Conservation (phyloP, 768 basidiomycete genomes). For the Leucocoprinus leucothites region DNA sequence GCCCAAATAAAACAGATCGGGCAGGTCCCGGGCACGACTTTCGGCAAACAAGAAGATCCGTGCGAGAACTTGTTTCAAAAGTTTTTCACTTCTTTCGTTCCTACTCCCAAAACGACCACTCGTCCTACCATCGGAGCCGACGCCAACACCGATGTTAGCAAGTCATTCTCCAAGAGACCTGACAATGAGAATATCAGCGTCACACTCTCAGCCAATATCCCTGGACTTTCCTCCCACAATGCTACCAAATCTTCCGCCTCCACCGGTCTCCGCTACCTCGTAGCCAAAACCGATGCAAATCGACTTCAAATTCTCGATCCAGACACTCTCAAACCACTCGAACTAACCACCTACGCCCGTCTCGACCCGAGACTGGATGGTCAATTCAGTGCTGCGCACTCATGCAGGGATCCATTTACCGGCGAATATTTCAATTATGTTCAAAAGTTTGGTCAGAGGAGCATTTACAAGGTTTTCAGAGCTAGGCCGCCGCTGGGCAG, state of each 20-base stretch:
- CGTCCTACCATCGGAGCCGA: background rate
- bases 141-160: too few species aligned
- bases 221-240: slow-evolving; percentile 5
- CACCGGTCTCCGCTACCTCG: background rate
- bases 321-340: slow-evolving; percentile 1
- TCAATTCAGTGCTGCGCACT: slow-evolving; percentile 5
- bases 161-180: background rate
- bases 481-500: background rate
- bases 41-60: background rate
- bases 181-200: slow-evolving; percentile 5
- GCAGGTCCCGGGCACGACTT: background rate
- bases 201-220: slow-evolving; percentile 3
- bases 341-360: background rate
- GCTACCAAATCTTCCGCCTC: background rate
- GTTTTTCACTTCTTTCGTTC: slow-evolving; percentile 2
- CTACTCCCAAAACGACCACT: background rate
- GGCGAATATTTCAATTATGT: slow-evolving; percentile 4
- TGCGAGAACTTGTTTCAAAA: slow-evolving; percentile 3
- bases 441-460: background rate
- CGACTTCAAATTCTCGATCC: slow-evolving; percentile 2
- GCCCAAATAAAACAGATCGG: slow-evolving; percentile 2
- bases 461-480: background rate
- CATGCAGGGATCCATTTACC: background rate
- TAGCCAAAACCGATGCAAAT: slow-evolving; percentile 5
- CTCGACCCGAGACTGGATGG: slow-evolving; percentile 1